Evolutionary conservation across 345 rosid species (phyloP).

Genomic region (Ceriops zippeliana): DNA sequence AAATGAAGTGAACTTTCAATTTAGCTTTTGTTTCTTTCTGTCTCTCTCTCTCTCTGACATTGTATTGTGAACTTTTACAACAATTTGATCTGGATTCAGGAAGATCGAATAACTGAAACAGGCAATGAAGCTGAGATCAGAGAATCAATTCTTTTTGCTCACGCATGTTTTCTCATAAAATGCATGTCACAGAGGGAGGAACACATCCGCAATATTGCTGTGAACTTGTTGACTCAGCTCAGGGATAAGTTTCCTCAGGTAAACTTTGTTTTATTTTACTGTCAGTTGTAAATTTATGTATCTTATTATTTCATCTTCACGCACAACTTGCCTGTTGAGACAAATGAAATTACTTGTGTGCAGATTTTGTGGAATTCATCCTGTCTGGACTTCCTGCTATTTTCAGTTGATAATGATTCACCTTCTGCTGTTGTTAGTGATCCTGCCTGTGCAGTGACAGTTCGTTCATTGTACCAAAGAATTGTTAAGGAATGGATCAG

Average conservation of each 20-base stretch:
- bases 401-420: constrained; percentile 67
- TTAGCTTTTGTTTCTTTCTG: too few relatives aligned
- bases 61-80: constrained; percentile 15
- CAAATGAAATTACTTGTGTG: constrained; percentile 22
- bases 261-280: constrained; percentile 16
- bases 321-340: constrained; percentile 18
- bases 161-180: constrained; percentile 88
- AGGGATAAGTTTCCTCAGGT: constrained; percentile 99
- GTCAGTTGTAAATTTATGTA: background rate
- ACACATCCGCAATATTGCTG: constrained; percentile 78
- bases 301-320: background rate
- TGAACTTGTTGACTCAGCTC: constrained; percentile 80
- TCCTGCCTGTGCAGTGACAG: constrained; percentile 78
- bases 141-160: constrained; percentile 76
- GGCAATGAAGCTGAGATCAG: constrained; percentile 78
- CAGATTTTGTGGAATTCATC: constrained; percentile 98
- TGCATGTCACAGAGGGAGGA: constrained; percentile 97
- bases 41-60: too few relatives aligned
- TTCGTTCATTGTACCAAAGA: constrained; percentile 84
- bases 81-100: constrained; percentile 55
- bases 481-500: constrained; percentile 88
- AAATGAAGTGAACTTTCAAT: too few relatives aligned
- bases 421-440: constrained; percentile 71
- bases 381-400: constrained; percentile 78
- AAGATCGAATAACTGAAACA: constrained; percentile 70